Base-by-base conservation (phyloP, 23 red algal species). In the Agarophyton chilense region DNA sequence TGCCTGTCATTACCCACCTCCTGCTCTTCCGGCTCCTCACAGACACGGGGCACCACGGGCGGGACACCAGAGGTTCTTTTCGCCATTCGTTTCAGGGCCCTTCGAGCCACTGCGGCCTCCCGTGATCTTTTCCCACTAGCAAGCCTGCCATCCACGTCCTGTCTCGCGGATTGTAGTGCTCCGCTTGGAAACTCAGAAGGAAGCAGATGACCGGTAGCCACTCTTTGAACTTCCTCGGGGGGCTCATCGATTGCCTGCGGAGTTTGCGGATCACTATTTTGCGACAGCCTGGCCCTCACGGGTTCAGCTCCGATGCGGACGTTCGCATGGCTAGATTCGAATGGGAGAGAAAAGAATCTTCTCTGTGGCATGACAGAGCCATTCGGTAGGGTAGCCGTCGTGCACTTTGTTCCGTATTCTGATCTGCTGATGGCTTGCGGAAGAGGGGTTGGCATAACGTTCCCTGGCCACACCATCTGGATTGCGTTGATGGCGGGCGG, bases 11-110 rank as follows among this genome's bases (percentile, higher is more conserved):
- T 12, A 11, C 2, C 31, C 28, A 29, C 33, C 11, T 12, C 14
- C 31, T 35, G 31, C 31, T 36, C 31, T 4, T 26, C 0, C 31
- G 26, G 60, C 32, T 65, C 60, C 31, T 36, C 60, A 36, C 31
- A 38, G 9, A 74, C 10, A 22, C 41, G 39, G 47, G 38, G 7
- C 13, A 74, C 19, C 38, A 49, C 6, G 11, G 38, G 2, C 47
- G 40, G 43, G n/a, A 47, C 25, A 18, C 47, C 43, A 12, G 68
- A 47, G 17, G 33, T 74, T 6, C 41, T 74, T 47, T 47, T 74
- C 36, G 40, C 68, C 38, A 74, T 74, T 26, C 68, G 68, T 39
- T 74, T 74, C 41, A 74, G 29, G 0, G 47, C 68, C 19, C 68
- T 29, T 29, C 43, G 38, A n/a, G 47, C 68, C n/a, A 74, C 68